Evolutionary conservation across 164 flowering plant genomes (phyloP).

Genomic region (Platanus orientalis): DNA sequence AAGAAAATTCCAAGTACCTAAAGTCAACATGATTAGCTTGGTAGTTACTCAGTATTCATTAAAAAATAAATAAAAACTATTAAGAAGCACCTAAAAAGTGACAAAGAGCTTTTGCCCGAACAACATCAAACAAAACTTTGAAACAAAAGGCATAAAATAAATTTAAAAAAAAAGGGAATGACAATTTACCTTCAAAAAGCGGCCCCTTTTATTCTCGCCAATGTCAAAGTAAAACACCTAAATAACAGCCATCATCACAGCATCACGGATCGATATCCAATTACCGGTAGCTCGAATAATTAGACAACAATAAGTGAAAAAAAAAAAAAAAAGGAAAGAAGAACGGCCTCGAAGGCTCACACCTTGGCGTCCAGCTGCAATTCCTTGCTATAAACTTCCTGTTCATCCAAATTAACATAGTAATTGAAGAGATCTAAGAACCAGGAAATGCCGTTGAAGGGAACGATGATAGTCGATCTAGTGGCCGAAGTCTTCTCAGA

Average conservation of each 20-base stretch:
- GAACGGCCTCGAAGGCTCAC: not conserved
- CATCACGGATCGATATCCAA: not conserved
- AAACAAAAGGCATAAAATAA: not conserved
- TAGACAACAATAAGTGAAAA: not conserved
- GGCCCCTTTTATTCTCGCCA: conserved; percentile 94
- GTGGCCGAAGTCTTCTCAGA: conserved; percentile 97
- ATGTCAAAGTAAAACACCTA: conserved; percentile 96
- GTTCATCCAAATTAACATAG: conserved; percentile 73
- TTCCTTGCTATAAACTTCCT: conserved; percentile 83
- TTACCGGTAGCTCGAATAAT: not conserved
- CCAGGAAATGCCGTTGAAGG: conserved; percentile 81
- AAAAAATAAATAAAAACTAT: no score
- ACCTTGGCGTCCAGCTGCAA: conserved; percentile 93
- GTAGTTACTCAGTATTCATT: no score
- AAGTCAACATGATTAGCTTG: no score
- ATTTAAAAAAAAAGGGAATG: not conserved
- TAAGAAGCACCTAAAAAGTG: no score
- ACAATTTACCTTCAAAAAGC: conserved; percentile 74
- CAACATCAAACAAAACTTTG: no score
- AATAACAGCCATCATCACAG: not conserved
- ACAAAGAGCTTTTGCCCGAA: not conserved
- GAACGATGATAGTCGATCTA: conserved; percentile 92
- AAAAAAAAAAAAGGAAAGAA: not conserved
- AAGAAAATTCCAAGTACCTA: no score
- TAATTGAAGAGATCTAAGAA: conserved; percentile 97